These are phyloP conservation scores for Uromyces viciae-fabae DNA, from an alignment of 1,284 basidiomycete species.

Conservation along the genomic window DNA sequence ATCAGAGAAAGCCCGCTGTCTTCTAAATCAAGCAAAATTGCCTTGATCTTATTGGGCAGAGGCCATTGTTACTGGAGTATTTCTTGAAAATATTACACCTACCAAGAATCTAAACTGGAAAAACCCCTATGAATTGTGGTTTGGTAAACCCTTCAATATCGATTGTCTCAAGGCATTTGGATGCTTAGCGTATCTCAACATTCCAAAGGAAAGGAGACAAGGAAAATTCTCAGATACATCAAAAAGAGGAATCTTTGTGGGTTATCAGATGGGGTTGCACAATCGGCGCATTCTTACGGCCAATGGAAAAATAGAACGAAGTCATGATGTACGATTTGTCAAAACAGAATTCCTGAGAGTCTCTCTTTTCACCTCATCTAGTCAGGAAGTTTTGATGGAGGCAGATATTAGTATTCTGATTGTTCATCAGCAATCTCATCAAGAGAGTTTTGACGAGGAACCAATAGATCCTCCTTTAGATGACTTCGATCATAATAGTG, in stretches of 20 bases:
- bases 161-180: not conserved
- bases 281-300: not conserved
- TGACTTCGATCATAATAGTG: too few species aligned
- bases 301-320: not conserved
- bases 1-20: not conserved
- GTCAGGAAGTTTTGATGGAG: too few species aligned
- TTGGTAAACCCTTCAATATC: not conserved
- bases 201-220: not conserved
- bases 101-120: not conserved
- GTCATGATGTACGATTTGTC: not conserved
- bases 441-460: too few species aligned
- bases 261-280: constrained; percentile 1
- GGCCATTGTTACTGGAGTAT: not conserved
- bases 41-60: not conserved
- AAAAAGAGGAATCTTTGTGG: not conserved
- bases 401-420: too few species aligned
- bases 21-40: not conserved
- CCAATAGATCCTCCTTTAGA: too few species aligned
- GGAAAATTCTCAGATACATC: constrained; percentile 4
- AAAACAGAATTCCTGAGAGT: not conserved
- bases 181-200: not conserved
- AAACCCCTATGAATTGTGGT: not conserved
- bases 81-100: not conserved
- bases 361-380: too few species aligned
- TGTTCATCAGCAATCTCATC: too few species aligned